Evolutionary conservation across 495 filamentous ascomycete genomes (phyloP).

Genomic region (Neurospora terricola): DNA sequence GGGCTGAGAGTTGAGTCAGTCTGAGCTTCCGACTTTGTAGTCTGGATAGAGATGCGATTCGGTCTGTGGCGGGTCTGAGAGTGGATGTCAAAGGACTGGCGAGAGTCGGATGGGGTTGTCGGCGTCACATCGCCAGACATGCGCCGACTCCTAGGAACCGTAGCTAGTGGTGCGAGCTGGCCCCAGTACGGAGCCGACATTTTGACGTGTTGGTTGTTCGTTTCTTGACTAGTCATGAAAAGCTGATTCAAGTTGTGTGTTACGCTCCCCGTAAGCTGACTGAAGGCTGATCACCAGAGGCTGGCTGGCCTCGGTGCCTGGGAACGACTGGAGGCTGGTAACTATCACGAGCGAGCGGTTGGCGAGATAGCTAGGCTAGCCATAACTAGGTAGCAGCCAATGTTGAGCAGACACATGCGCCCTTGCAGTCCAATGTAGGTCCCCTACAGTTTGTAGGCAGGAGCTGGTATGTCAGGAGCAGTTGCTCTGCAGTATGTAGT

Average conservation of each 20-base stretch:
- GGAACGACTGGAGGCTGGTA: constrained; percentile 1
- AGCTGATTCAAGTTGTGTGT: not conserved
- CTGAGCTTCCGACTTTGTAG: constrained; percentile 35
- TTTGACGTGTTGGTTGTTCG: constrained; percentile 16
- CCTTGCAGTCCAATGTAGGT: constrained; percentile 16
- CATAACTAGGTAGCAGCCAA: constrained; percentile 24
- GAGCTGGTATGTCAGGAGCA: not conserved
- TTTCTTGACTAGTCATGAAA: constrained; percentile 4
- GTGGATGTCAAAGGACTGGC: constrained; percentile 34
- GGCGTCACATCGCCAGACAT: constrained; percentile 30
- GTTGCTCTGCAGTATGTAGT: not conserved
- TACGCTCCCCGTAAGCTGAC: not conserved
- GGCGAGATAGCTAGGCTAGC: not conserved
- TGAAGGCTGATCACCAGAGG: not conserved
- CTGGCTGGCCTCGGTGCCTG: not conserved
- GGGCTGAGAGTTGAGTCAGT: constrained; percentile 43
- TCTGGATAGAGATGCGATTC: constrained; percentile 33
- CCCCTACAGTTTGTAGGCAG: not conserved
- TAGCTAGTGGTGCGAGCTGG: constrained; percentile 26
- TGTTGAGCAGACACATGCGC: constrained; percentile 38
- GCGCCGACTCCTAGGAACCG: constrained; percentile 24
- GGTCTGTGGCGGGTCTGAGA: constrained; percentile 22
- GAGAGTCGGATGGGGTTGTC: constrained; percentile 16
- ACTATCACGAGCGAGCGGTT: not conserved
- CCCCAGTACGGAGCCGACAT: constrained; percentile 37